A percentile compares a stretch with the other conserved stretches of the same genome.
Evolutionary conservation across 441 rosid species (phyloP).

Genomic region (Cnidoscolus chayamansa): DNA sequence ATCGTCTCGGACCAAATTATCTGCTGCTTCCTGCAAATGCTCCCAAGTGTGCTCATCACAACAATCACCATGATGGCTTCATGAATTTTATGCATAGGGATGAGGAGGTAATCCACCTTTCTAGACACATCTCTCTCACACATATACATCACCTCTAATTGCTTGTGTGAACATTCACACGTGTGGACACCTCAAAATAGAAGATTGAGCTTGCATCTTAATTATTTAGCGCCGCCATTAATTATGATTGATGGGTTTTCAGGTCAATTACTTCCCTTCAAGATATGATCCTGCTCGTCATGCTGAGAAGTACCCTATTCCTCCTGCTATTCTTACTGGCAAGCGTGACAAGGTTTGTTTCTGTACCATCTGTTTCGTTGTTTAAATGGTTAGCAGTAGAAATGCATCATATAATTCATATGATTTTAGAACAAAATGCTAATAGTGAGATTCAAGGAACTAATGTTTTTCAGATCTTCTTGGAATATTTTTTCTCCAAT

Average conservation of each 20-base stretch:
- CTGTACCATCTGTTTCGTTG: not conserved
- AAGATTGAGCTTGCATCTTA: not conserved
- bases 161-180: not conserved
- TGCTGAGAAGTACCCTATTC: constrained; percentile 60
- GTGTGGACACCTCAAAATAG: not conserved
- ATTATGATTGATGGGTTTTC: constrained; percentile 18
- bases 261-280: constrained; percentile 93
- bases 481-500: not conserved
- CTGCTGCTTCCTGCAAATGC: constrained; percentile 88
- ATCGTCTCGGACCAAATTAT: constrained; percentile 97
- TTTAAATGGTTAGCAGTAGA: not conserved
- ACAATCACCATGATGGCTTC: constrained; percentile 87
- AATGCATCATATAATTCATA: not conserved
- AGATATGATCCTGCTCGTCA: constrained; percentile 74
- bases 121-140: not conserved
- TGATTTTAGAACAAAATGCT: not conserved
- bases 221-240: too few species aligned
- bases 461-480: not conserved
- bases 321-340: constrained; percentile 48
- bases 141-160: not conserved
- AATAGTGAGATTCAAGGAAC: not conserved
- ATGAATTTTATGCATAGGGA: constrained; percentile 97
- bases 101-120: constrained; percentile 58
- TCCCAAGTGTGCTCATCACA: constrained; percentile 88
- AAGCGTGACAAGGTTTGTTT: constrained; percentile 71